Conservation (phyloP, 768 basidiomycete genomes). For the Clathrus columnatus region DNA sequence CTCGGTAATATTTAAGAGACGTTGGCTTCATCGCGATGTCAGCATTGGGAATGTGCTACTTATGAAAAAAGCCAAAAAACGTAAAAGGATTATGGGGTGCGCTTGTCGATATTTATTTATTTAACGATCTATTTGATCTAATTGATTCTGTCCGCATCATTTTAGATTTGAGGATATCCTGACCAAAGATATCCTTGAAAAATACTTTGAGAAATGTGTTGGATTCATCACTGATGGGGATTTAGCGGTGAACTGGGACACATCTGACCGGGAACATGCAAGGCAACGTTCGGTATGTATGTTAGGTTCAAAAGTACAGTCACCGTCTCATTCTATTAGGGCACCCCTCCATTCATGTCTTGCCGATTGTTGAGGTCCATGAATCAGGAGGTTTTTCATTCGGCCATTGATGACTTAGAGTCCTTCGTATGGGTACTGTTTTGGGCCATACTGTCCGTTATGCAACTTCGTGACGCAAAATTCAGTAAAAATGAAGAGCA, state of each 20-base stretch:
- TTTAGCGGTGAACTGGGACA: not conserved
- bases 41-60: no score
- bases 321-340: no score
- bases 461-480: not conserved
- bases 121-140: not conserved
- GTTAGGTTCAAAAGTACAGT: no score
- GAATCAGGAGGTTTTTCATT: not conserved
- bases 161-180: no score
- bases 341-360: slow-evolving; percentile 2
- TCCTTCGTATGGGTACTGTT: slow-evolving; percentile 3
- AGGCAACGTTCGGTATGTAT: not conserved
- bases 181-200: no score
- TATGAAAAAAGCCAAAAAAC: no score
- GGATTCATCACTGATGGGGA: no score
- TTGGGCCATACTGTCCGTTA: not conserved
- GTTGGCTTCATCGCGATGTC: no score
- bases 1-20: no score
- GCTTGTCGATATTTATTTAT: no score
- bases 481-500: not conserved
- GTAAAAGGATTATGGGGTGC: no score
- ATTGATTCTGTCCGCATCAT: not conserved
- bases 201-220: no score
- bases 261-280: not conserved
- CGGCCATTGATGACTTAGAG: slow-evolving; percentile 4
- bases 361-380: not conserved